Evolutionary conservation across 1,139 yeast genomes (phyloP).

Genomic region (Groenewaldozyma auringiensis): DNA sequence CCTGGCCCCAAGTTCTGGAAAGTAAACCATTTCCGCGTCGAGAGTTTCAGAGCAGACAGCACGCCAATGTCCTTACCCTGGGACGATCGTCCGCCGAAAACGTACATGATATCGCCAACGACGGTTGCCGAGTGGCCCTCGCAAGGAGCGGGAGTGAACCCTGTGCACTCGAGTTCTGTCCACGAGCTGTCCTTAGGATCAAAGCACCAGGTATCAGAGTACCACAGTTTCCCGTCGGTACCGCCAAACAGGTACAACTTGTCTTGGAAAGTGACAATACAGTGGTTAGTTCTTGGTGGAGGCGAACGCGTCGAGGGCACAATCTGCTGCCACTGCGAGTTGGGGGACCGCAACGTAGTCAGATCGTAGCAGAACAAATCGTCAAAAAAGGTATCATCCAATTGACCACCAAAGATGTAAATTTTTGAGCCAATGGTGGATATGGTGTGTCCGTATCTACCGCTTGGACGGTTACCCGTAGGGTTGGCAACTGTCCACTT

Average conservation of each 20-base stretch:
- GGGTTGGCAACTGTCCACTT: slow-evolving; percentile 90
- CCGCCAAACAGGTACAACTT: slow-evolving; percentile 92
- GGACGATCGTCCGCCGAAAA: slow-evolving; percentile 84
- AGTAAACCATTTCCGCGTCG: slow-evolving; percentile 65
- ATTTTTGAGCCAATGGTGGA: slow-evolving; percentile 63
- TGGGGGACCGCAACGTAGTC: slow-evolving; percentile 76
- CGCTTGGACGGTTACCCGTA: slow-evolving; percentile 74
- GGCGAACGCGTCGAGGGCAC: slow-evolving; percentile 40
- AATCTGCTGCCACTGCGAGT: slow-evolving; percentile 76
- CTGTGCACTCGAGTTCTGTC: slow-evolving; percentile 45
- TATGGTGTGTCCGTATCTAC: slow-evolving; percentile 88
- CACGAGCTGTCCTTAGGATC: slow-evolving; percentile 66
- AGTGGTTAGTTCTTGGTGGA: slow-evolving; percentile 87
- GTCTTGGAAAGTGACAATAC: slow-evolving; percentile 74
- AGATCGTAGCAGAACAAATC: slow-evolving; percentile 84
- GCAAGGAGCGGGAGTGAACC: slow-evolving; percentile 72
- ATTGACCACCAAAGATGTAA: slow-evolving; percentile 91
- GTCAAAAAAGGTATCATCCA: slow-evolving; percentile 78
- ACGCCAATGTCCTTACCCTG: slow-evolving; percentile 65
- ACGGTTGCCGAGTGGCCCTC: slow-evolving; percentile 88
- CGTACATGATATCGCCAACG: slow-evolving; percentile 70
- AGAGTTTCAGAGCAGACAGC: slow-evolving; percentile 69
- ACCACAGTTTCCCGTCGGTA: slow-evolving; percentile 67
- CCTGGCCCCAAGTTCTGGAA: slow-evolving; percentile 48
- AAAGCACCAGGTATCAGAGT: slow-evolving; percentile 74